Evolutionary conservation across 2,329 filamentous ascomycete genomes (phyloP).

Genomic region (Fusarium sp.): DNA sequence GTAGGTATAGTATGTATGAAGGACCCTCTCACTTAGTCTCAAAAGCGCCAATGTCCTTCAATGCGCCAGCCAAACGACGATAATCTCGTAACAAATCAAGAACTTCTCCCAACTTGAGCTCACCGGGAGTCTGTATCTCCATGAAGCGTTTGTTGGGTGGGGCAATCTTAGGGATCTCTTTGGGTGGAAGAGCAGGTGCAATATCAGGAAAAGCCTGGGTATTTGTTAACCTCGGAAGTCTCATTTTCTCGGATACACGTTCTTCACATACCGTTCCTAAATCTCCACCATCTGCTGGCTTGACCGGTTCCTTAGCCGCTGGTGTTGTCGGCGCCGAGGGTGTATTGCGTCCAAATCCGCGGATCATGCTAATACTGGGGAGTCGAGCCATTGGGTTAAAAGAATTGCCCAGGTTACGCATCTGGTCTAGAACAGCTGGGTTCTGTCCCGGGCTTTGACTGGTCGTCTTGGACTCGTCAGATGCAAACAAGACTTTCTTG

Average conservation of each 20-base stretch:
- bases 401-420: conserved; percentile 83
- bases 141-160: conserved; percentile 81
- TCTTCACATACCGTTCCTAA: conserved; percentile 65
- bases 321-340: conserved; percentile 54
- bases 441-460: conserved; percentile 44
- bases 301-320: conserved; percentile 56
- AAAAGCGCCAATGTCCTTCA: conserved; percentile 74
- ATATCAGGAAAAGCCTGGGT: conserved; percentile 72
- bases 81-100: conserved; percentile 80
- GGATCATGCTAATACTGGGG: conserved; percentile 78
- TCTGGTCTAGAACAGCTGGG: conserved; percentile 80
- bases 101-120: conserved; percentile 80
- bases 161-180: conserved; percentile 67
- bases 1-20: background rate
- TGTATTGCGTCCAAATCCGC: conserved; percentile 76
- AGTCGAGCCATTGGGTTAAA: conserved; percentile 87
- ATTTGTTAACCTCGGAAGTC: conserved; percentile 7
- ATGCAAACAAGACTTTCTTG: conserved; percentile 67
- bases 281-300: conserved; percentile 66
- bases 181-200: conserved; percentile 67
- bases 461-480: conserved; percentile 53
- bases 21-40: conserved; percentile 55
- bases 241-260: background rate
- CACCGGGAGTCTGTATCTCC: conserved; percentile 76
- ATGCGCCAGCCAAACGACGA: conserved; percentile 73